phyloP scores from a whole-genome alignment of 768 basidiomycete species.

The Lactarius evosmus region DNA sequence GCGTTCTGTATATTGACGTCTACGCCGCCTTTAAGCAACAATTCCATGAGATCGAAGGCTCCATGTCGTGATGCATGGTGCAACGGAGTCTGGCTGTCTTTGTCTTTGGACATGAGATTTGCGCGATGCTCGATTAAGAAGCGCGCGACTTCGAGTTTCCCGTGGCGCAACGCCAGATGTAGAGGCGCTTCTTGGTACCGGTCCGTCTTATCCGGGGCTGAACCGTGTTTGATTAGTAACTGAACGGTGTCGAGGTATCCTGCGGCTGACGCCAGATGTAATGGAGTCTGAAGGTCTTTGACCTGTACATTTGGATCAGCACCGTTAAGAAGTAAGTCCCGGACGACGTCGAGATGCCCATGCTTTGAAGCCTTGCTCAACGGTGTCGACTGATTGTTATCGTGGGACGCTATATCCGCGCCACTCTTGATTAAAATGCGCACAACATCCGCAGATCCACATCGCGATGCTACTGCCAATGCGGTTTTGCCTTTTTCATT shows the following conservation, averaged over 20 bases:
- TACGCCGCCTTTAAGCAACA: background rate
- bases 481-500: background rate
- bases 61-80: background rate
- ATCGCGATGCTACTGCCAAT: background rate
- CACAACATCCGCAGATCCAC: background rate
- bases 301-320: background rate
- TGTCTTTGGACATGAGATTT: background rate
- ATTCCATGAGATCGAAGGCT: background rate
- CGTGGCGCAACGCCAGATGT: rapidly evolving
- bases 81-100: background rate
- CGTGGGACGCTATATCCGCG: background rate
- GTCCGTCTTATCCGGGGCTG: background rate
- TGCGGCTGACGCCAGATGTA: background rate
- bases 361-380: background rate
- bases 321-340: background rate
- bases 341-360: background rate
- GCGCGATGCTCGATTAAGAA: background rate
- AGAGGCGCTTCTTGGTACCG: background rate
- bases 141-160: background rate
- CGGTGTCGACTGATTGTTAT: background rate
- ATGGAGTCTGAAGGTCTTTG: background rate
- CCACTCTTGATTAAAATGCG: background rate
- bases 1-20: background rate
- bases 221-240: background rate
- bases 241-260: background rate